phyloP scores from a whole-genome alignment of 371 early-diverging fungal genomes.

The Nematocida displodere region DNA sequence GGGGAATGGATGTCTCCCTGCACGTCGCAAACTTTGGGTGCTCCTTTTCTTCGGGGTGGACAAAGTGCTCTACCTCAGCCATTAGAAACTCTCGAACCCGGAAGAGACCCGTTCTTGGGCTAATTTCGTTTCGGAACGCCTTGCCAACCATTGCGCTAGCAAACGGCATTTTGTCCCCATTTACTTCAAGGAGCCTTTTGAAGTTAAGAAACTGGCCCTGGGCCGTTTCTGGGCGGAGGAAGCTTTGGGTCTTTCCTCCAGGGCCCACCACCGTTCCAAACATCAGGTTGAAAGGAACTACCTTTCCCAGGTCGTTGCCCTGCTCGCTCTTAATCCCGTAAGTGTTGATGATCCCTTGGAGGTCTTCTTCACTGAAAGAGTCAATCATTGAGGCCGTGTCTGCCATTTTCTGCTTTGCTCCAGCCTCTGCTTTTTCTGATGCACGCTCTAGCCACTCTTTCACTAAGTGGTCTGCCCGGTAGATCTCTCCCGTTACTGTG shows the following conservation, averaged over 20 bases:
- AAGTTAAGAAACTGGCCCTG: slow-evolving; percentile 99
- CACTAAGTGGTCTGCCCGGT: slow-evolving; percentile 94
- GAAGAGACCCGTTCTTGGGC: slow-evolving; percentile 88
- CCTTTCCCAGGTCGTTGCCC: slow-evolving; percentile 73
- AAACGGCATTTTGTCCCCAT: slow-evolving; percentile 95
- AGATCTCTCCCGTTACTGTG: slow-evolving; percentile 80
- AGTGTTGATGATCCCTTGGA: slow-evolving; percentile 76
- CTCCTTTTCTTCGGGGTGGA: slow-evolving; percentile 82
- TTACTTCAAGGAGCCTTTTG: slow-evolving; percentile 85
- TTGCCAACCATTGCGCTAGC: slow-evolving; percentile 95
- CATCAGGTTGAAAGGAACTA: slow-evolving; percentile 95
- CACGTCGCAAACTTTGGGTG: slow-evolving; percentile 82
- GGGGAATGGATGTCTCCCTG: slow-evolving; percentile 70
- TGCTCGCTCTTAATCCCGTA: slow-evolving; percentile 73
- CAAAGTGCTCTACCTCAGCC: slow-evolving; percentile 99
- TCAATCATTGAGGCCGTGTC: slow-evolving; percentile 53
- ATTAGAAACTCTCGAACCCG: slow-evolving; percentile 96
- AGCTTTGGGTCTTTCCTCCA: slow-evolving; percentile 74
- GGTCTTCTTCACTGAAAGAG: slow-evolving; percentile 72
- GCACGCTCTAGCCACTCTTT: slow-evolving; percentile 80
- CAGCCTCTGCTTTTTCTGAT: slow-evolving; percentile 73
- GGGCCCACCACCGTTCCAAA: slow-evolving; percentile 94
- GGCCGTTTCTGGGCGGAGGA: slow-evolving; percentile 96
- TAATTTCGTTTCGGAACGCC: slow-evolving; percentile 97
- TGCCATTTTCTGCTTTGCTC: slow-evolving; percentile 67